Evolutionary conservation across 2,329 filamentous ascomycete genomes (phyloP).

Genomic region (Fusarium sambucinum): DNA sequence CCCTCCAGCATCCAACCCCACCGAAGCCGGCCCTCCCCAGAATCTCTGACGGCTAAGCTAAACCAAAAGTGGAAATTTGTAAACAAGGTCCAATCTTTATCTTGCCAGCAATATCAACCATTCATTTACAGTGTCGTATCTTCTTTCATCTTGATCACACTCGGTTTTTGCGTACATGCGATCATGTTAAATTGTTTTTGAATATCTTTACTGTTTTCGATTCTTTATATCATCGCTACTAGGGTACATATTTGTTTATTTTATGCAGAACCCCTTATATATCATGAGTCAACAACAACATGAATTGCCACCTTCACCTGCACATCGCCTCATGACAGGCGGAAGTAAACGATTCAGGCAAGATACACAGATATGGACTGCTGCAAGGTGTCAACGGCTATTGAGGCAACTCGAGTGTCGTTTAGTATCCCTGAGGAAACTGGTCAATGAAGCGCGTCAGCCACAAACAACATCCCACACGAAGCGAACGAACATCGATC

Average conservation of each 20-base stretch:
- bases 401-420: constrained; percentile 61
- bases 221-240: not conserved
- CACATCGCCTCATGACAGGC: constrained; percentile 26
- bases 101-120: constrained; percentile 11
- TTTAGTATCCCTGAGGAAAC: constrained; percentile 55
- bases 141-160: not conserved
- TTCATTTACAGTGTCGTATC: not conserved
- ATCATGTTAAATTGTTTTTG: not conserved
- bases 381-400: constrained; percentile 60
- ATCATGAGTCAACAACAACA: constrained; percentile 22
- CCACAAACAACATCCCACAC: constrained; percentile 15
- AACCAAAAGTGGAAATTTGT: constrained; percentile 49
- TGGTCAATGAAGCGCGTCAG: constrained; percentile 44
- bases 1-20: constrained; percentile 3
- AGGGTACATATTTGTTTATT: not conserved
- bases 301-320: constrained; percentile 25
- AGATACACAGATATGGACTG: constrained; percentile 58
- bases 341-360: constrained; percentile 14
- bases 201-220: not conserved
- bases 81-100: constrained; percentile 43
- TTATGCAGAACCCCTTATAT: not conserved
- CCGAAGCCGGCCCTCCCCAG: constrained; percentile 33
- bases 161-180: not conserved
- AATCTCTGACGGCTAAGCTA: constrained; percentile 37
- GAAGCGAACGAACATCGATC: constrained; percentile 40